Evolutionary conservation across 257 asterid genomes (phyloP), one percentile per base, ranked within the genome.

Genomic region (Solanum appendiculatum): DNA sequence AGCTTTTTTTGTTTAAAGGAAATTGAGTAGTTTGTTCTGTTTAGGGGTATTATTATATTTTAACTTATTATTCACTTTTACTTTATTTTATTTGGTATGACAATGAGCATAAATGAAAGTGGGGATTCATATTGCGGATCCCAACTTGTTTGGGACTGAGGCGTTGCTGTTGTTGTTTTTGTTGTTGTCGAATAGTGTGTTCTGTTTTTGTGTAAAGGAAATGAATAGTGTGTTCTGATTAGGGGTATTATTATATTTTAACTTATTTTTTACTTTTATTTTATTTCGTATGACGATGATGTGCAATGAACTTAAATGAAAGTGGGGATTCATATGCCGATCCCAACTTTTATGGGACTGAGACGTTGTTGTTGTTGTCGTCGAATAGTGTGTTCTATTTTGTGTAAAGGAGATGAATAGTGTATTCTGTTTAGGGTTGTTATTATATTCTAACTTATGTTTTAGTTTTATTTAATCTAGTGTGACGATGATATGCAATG

Each of bases 401-500:
- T n/a, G n/a, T 77, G 29, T 23, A 75, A n/a, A 75, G 83, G 86
- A 89, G 86, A 82, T 46, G 44, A 84, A 86, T 54, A 46, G 56
- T 84, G 36, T 90, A 80, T 66, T 34, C 36, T 75, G 31, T 86
- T 37, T 86, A 68, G 39, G 39, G 39, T 5, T 66, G 13, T 14
- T 63, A 66, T 29, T 27, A 29, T 68, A 31, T 29, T 68, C 33
- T 6, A 25, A 25, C 21, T 27, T 14, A 29, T 29, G 5, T 12
- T 66, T 66, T 10, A 66, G 10, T 27, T 27, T 27, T 27, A 66
- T 66, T 27, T 27, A 2, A 6, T 66, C 1, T 27, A 5, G 21
- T 6, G 1, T 13, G 73, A 27, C 9, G 2, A 25, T 66, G 37
- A 27, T 13, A 66, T 27, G 36, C 21, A 11, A 6, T 6, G 4